phyloP scores from a whole-genome alignment of 768 basidiomycete genomes.

The Xerocomus brunneocitrinus region DNA sequence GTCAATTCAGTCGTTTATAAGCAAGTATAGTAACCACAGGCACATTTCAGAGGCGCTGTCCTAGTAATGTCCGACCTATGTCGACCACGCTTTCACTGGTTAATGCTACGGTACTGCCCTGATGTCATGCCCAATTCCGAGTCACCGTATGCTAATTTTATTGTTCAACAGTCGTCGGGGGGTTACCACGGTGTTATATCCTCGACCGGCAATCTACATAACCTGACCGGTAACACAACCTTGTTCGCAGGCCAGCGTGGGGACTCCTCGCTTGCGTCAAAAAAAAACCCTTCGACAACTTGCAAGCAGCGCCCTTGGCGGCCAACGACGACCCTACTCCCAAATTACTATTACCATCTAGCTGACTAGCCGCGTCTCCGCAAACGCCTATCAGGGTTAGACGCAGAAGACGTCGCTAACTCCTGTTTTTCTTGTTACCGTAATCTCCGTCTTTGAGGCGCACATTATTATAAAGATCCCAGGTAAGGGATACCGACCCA shows the following conservation, averaged over 20 bases:
- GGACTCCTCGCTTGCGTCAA: background rate
- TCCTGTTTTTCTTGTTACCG: slow-evolving; percentile 27
- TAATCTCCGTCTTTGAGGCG: slow-evolving; percentile 30
- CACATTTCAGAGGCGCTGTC: slow-evolving; percentile 21
- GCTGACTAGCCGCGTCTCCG: slow-evolving; percentile 23
- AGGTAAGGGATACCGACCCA: slow-evolving; percentile 7
- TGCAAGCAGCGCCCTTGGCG: background rate
- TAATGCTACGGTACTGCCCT: background rate
- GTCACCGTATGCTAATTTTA: slow-evolving; percentile 22
- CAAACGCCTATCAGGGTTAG: slow-evolving; percentile 33
- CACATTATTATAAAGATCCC: slow-evolving; percentile 12
- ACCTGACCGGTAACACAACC: slow-evolving; percentile 4
- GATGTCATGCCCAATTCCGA: slow-evolving; percentile 5
- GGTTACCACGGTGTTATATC: slow-evolving; percentile 6
- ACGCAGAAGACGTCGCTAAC: slow-evolving; percentile 25
- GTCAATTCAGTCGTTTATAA: slow-evolving; percentile 26
- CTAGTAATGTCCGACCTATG: slow-evolving; percentile 29
- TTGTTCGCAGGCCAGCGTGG: slow-evolving; percentile 17
- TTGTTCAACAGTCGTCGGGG: slow-evolving; percentile 6
- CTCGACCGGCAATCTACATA: slow-evolving; percentile 13
- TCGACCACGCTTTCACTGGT: slow-evolving; percentile 17
- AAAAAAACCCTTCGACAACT: slow-evolving; percentile 1
- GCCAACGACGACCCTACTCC: background rate
- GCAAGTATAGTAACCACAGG: slow-evolving; percentile 22
- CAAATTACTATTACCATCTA: slow-evolving; percentile 20